Evolutionary conservation across 2,329 filamentous ascomycete genomes (phyloP), one percentile per base, ranked within the genome.

Genomic region (Diaporthe sp.): DNA sequence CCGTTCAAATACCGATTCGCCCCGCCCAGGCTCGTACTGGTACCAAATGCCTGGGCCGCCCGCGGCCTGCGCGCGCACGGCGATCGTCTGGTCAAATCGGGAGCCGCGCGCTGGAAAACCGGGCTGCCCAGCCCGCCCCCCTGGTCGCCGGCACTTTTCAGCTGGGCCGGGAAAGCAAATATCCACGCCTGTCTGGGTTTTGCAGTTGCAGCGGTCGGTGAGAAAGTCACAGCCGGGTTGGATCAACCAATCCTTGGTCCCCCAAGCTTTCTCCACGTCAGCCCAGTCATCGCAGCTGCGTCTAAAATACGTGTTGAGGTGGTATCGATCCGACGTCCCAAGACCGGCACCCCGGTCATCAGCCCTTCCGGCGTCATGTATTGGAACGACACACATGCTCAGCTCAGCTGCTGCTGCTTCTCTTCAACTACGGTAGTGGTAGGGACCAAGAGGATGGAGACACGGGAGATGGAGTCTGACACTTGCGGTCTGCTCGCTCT

Each of bases 271-370:
- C 37, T 39, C 37, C 37, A 39, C 12, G 25, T 57, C 28, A 55
- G n/a, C 12, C 8, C 31, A 31, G 15, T 20, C 20, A 5, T 53
- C 25, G 4, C 31, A 68, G 65, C 47, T 42, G 31, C 15, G 31
- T 8, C 7, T 22, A 4, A 22, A 2, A 22, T 28, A 25, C n/a
- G n/a, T 55, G 51, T 15, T 49, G 3, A 53, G 44, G 65, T 68
- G 34, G 65, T 68, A 68, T 68, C 65, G 65, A 39, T 68, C 65
- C 65, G 47, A 68, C 65, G 17, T 9, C 34, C 63, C 31, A n/a
- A 20, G 31, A 4, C 28, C n/a, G 3, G 10, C 31, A 22, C 31
- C 63, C 63, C 20, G 7, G 20, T 25, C 12, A 15, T 28, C 15
- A 39, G 37, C 61, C 12, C 63, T 20, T 12, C 10, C 47, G 2